phyloP scores from a whole-genome alignment of 352 stramenopile genomes.

The Aphanomyces euteiches region DNA sequence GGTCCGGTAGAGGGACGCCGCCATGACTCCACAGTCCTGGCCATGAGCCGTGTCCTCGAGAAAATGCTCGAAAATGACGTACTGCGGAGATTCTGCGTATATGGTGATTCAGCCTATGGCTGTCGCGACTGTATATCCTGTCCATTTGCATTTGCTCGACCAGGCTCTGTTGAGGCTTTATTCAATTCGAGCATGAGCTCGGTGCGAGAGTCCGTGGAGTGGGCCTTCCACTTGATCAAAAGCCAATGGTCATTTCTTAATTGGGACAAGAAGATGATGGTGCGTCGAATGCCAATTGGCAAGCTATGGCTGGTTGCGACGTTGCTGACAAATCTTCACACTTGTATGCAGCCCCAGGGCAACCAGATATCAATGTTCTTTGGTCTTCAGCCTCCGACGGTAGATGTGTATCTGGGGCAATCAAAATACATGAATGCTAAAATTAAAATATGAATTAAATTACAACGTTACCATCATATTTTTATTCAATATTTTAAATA shows the following conservation, averaged over 20 bases:
- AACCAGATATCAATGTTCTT: constrained; percentile 3
- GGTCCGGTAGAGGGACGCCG: constrained; percentile 14
- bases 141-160: neutral
- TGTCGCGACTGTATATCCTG: neutral
- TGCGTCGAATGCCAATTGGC: too few species aligned
- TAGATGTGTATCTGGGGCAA: neutral
- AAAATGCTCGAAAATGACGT: too few species aligned
- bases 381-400: neutral
- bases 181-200: constrained; percentile 17
- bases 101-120: constrained; percentile 9
- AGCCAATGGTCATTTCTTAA: too few species aligned
- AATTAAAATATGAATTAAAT: neutral
- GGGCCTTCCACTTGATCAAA: too few species aligned
- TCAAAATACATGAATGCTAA: neutral
- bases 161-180: neutral
- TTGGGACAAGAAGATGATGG: too few species aligned
- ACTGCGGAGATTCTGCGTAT: neutral
- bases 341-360: neutral
- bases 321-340: neutral
- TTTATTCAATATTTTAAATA: constrained; percentile 1
- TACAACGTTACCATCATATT: neutral
- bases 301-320: neutral
- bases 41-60: constrained; percentile 9
- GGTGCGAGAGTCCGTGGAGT: neutral
- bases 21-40: constrained; percentile 16